Evolutionary conservation across 1,284 basidiomycete species (phyloP), one percentile per base, ranked within the genome.

Genomic region (Fomitopsis schrenkii): DNA sequence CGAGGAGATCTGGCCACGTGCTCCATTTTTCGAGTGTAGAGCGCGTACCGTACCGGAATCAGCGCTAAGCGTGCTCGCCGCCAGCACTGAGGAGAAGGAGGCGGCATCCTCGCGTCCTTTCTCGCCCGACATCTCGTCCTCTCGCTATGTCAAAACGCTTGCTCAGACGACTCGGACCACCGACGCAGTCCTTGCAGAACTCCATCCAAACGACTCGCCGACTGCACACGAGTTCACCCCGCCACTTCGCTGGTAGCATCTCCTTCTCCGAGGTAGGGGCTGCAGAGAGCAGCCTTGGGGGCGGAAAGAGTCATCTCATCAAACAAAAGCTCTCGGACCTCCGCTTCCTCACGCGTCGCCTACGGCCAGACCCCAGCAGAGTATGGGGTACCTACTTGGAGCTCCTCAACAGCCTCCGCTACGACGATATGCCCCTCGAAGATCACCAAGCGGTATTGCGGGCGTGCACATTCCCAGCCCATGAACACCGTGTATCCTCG

Each of bases 401-500:
- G 64, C 74, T 87, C 54, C 72, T 88, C 55, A 76, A 78, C 62
- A 69, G 76, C 61, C 70, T 82, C 45, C 84, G 79, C 8, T 65
- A 71, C 45, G 74, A 80, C 30, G 71, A 72, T 26, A 74, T 91
- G 55, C 87, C 90, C 14, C 71, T 88, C 26, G 79, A 85, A 62
- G 66, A 88, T 17, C 90, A 92, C 72, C 87, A 85, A 67, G 73
- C 78, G 38, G 88, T 90, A 59, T 80, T 92, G 22, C 82, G 88
- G 38, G 82, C 77, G 63, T 90, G 87, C 68, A 82, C 85, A 1
- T 80, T 81, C 2, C 68, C 81, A 4, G 71, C 77, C 30, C 66
- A 72, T 5, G 63, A 76, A 41, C 75, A 88, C 28, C 84, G 86
- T n/a, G 67, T 71, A 2, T 69, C 76, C 22, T 71, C 77, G 28